phyloP scores from a whole-genome alignment of 2,329 filamentous ascomycete genomes.

The Cadophora malorum region DNA sequence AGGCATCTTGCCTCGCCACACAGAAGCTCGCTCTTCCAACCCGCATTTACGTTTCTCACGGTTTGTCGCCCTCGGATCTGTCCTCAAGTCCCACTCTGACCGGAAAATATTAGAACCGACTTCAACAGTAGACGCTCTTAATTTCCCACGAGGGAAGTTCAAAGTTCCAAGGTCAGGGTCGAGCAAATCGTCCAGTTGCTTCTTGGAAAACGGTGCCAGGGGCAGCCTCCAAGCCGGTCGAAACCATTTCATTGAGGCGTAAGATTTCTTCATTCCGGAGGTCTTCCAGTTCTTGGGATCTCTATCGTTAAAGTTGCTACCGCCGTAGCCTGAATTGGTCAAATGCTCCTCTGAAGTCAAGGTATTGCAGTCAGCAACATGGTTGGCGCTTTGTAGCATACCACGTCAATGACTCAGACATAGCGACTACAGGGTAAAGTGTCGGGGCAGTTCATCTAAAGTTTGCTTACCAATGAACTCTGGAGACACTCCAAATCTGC shows the following conservation, averaged over 20 bases:
- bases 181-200: not conserved
- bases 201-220: not conserved
- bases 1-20: slow-evolving; percentile 3
- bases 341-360: not conserved
- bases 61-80: not conserved
- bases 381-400: not conserved
- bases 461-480: not conserved
- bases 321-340: not conserved
- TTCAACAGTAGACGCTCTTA: not conserved
- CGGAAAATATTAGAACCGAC: not conserved
- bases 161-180: not conserved
- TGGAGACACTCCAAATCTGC: not conserved
- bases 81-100: not conserved
- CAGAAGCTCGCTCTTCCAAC: not conserved
- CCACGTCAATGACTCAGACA: no score
- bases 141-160: not conserved
- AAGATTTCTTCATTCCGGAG: not conserved
- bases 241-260: not conserved
- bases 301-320: not conserved
- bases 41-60: not conserved
- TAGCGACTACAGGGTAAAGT: no score
- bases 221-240: slow-evolving; percentile 1
- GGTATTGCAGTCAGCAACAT: not conserved
- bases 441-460: not conserved
- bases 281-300: not conserved